These are phyloP conservation scores for Periglandula ipomoeae DNA, from an alignment of 2,329 filamentous ascomycete genomes.

Conservation along the genomic window DNA sequence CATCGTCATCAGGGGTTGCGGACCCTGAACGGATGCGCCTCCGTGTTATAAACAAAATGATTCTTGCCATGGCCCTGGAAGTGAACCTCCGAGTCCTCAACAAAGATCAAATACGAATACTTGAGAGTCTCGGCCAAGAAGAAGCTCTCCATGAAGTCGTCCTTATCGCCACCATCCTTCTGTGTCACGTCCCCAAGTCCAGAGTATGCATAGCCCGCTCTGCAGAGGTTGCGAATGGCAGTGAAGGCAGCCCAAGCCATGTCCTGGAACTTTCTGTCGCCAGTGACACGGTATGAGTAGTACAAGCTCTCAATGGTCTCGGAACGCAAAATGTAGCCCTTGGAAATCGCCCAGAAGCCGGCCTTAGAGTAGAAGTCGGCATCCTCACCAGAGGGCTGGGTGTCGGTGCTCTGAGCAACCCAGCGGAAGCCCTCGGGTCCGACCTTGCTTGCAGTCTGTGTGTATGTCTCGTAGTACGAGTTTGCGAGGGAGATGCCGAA, in stretches of 20 bases:
- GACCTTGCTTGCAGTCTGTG: conserved; percentile 58
- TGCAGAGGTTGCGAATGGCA: conserved; percentile 54
- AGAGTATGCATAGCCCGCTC: conserved; percentile 57
- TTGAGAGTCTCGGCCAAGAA: conserved; percentile 83
- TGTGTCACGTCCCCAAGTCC: conserved; percentile 58
- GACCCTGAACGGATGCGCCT: conserved; percentile 34
- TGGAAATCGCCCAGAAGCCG: conserved; percentile 12
- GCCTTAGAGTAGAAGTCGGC: conserved; percentile 64
- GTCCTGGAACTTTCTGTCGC: conserved; percentile 66
- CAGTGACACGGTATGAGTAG: conserved; percentile 76
- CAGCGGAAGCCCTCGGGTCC: conserved; percentile 67
- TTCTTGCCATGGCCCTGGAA: conserved; percentile 38
- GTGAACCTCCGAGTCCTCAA: conserved; percentile 46
- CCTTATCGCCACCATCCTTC: conserved; percentile 47
- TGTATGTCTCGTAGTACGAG: conserved; percentile 68
- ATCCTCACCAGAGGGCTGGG: conserved; percentile 33
- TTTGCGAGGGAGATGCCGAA: conserved; percentile 66
- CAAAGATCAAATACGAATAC: conserved; percentile 67
- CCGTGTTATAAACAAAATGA: conserved; percentile 41
- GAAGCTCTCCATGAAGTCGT: conserved; percentile 76
- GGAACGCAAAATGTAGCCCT: conserved; percentile 59
- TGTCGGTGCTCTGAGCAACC: conserved; percentile 36
- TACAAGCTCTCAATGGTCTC: conserved; percentile 81
- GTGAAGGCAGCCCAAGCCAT: conserved; percentile 76
- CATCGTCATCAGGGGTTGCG: conserved; percentile 4